Base-by-base conservation (phyloP, 2,329 filamentous ascomycete species). In the Hypoxylon rubiginosum region DNA sequence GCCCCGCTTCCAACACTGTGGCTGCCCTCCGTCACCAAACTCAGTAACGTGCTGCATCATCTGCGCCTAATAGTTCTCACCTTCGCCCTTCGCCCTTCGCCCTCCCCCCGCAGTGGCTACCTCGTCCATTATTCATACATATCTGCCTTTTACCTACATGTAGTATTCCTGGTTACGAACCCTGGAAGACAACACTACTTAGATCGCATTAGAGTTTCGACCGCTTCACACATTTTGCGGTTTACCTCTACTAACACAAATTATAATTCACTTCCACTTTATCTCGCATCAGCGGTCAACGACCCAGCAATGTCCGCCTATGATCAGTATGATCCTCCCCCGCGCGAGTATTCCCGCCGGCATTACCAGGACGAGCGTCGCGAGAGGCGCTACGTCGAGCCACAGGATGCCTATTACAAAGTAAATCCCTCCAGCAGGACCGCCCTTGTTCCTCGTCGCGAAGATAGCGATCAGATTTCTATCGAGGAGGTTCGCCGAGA, bases 401-500 rank as follows among this genome's bases (percentile, higher is more conserved):
- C 81, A 34, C 82, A 84, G 71, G 86, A 88, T 46, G 80, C 79
- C 32, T 83, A 84, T 69, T 76, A 82, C 60, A 82, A 81, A 69
- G 77, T 79, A 30, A 78, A 83, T 54, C 77, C 80, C 48, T 80
- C 81, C 30, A 84, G 82, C 55, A 73, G 75, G 34, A 72, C 50
- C 64, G 87, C 89, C 45, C 81, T 90, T 7, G 80, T 90, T 11
- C 86, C 86, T 36, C 83, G 86, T 53, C 90, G 91, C 69, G 90
- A 94, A 76, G 91, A 93, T 74, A 94, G 91, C 78, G 90, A 90
- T 49, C 82, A 66, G 28, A 17, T 91, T 26, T 90, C 90, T 2
- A 80, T 97, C 75, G 94, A 97, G 80, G 92, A 97, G 80, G 89
- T 97, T 65, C 88, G 89, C 69, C 90, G 93, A 71, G 92, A 97